Evolutionary conservation across 768 basidiomycete genomes (phyloP).

Genomic region (Amanita fuliginea): DNA sequence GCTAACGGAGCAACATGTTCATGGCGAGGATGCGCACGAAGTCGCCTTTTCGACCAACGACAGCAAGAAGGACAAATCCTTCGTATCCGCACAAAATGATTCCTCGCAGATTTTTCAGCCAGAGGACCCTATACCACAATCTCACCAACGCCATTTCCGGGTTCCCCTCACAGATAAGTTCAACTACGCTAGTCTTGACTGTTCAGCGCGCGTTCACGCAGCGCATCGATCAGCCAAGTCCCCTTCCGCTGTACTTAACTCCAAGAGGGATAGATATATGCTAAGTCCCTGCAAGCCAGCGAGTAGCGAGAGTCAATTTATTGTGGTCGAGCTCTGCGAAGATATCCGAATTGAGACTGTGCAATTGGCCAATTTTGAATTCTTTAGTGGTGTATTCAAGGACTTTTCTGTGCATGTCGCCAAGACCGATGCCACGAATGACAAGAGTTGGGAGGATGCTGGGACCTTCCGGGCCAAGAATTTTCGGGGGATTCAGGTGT

Average conservation of each 20-base stretch:
- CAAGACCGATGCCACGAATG: slow-evolving; percentile 60
- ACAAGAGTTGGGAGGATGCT: slow-evolving; percentile 58
- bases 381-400: slow-evolving; percentile 94
- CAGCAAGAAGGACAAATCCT: background rate
- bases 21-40: background rate
- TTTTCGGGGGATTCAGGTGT: slow-evolving; percentile 80
- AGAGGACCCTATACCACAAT: slow-evolving; percentile 12
- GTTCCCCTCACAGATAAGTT: slow-evolving; percentile 79
- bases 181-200: slow-evolving; percentile 91
- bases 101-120: slow-evolving; percentile 8
- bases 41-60: background rate
- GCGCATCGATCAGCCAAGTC: slow-evolving; percentile 78
- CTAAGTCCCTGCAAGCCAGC: slow-evolving; percentile 73
- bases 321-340: slow-evolving; percentile 94
- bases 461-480: slow-evolving; percentile 85
- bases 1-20: slow-evolving; percentile 21
- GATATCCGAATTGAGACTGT: slow-evolving; percentile 96
- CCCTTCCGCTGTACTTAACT: slow-evolving; percentile 71
- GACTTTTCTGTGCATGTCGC: slow-evolving; percentile 82
- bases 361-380: slow-evolving; percentile 94
- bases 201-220: slow-evolving; percentile 84
- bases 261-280: slow-evolving; percentile 93
- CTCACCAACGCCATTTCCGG: slow-evolving; percentile 42
- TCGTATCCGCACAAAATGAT: background rate
- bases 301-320: slow-evolving; percentile 55